A percentile compares a stretch with the other conserved stretches of the same genome.
Evolutionary conservation across 1,284 basidiomycete genomes (phyloP).

Genomic region (Lignosus rhinocerotis): DNA sequence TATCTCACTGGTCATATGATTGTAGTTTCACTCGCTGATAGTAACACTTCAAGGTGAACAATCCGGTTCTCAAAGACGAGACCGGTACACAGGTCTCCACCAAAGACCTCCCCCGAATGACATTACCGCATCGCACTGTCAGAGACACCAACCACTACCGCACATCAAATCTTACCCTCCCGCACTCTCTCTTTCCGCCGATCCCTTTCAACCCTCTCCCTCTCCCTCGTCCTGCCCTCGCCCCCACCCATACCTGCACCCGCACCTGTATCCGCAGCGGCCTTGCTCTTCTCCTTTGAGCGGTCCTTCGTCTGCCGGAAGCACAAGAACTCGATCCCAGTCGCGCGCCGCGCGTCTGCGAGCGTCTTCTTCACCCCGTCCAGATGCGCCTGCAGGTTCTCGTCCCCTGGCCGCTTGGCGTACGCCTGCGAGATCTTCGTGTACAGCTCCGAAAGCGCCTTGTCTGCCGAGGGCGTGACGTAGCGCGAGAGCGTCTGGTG

Average conservation of each 20-base stretch:
- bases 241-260: background rate
- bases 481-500: constrained; percentile 93
- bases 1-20: background rate
- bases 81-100: too few species aligned
- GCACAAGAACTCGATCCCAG: constrained; percentile 94
- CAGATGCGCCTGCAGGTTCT: constrained; percentile 83
- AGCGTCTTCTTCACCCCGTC: constrained; percentile 91
- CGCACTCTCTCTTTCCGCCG: background rate
- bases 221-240: background rate
- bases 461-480: constrained; percentile 79
- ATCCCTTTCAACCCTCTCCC: background rate
- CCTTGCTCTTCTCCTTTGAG: constrained; percentile 26
- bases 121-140: too few species aligned
- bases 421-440: constrained; percentile 94
- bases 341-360: constrained; percentile 84
- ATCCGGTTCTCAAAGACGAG: too few species aligned
- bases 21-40: too few species aligned
- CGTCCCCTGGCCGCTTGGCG: constrained; percentile 74
- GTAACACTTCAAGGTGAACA: too few species aligned
- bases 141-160: background rate
- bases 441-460: constrained; percentile 88
- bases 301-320: constrained; percentile 68
- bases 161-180: background rate
- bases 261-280: background rate
- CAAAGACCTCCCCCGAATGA: too few species aligned